Percentiles rank a stretch among this genome's conserved stretches.
Conservation (phyloP, 176 grass and related monocot genomes). For the Lolium rigidum region DNA sequence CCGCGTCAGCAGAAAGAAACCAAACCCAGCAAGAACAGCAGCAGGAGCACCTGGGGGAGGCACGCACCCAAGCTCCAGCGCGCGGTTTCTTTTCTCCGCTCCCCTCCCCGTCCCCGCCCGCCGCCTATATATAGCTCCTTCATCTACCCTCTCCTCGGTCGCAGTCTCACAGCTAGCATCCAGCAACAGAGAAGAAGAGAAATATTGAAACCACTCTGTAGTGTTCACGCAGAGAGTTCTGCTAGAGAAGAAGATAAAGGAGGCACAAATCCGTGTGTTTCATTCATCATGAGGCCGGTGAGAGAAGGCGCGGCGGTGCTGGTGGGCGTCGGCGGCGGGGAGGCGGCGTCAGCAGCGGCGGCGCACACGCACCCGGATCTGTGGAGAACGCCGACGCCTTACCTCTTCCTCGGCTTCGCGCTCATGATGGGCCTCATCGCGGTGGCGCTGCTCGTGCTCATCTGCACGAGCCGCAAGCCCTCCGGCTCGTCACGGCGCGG, state of each 20-base stretch:
- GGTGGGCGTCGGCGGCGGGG: neutral
- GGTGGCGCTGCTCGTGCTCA: slow-evolving; percentile 42
- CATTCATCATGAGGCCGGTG: neutral
- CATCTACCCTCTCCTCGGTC: too few relatives aligned
- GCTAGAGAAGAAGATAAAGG: neutral
- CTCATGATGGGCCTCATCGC: slow-evolving; percentile 43
- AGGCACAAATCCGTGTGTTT: neutral
- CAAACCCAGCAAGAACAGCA: too few relatives aligned
- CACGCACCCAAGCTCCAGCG: too few relatives aligned
- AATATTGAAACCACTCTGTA: too few relatives aligned
- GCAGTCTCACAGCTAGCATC: too few relatives aligned
- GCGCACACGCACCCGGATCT: neutral
- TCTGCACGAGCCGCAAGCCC: slow-evolving; percentile 36
- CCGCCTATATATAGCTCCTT: too few relatives aligned
- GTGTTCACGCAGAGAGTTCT: too few relatives aligned
- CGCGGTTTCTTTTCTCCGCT: too few relatives aligned
- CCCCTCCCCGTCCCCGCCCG: too few relatives aligned
- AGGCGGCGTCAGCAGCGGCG: neutral
- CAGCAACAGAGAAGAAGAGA: too few relatives aligned
- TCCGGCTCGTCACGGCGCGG: neutral
- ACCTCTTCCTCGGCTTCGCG: slow-evolving; percentile 40
- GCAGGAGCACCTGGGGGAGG: too few relatives aligned
- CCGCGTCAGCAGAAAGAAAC: too few relatives aligned
- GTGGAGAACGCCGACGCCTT: slow-evolving; percentile 46
- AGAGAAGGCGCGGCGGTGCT: neutral